Percentiles rank a stretch among this genome's conserved stretches.
phyloP scores from a whole-genome alignment of 495 filamentous ascomycete genomes.

The Pyrenula massariospora region DNA sequence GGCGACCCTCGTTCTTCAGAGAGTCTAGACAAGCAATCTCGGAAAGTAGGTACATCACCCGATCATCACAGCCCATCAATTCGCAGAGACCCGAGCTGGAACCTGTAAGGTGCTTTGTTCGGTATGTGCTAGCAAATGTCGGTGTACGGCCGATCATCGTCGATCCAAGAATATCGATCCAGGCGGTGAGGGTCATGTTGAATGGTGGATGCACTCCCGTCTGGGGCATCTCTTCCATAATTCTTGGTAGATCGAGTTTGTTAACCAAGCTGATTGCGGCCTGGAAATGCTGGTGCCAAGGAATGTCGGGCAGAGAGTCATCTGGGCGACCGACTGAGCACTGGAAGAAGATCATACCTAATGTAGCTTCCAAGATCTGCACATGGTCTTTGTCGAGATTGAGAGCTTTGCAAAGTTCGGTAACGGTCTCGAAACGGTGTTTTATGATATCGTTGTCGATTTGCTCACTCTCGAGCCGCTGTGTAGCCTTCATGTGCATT shows the following conservation, averaged over 20 bases:
- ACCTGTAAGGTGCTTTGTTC: slow-evolving; percentile 70
- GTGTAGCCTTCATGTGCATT: slow-evolving; percentile 81
- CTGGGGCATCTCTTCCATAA: slow-evolving; percentile 42
- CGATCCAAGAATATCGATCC: slow-evolving; percentile 94
- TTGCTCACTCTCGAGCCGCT: slow-evolving; percentile 54
- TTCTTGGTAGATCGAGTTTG: slow-evolving; percentile 67
- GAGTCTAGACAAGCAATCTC: slow-evolving; percentile 94
- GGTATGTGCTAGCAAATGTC: slow-evolving; percentile 81
- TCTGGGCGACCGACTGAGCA: slow-evolving; percentile 79
- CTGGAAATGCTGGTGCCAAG: slow-evolving; percentile 95
- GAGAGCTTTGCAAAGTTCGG: slow-evolving; percentile 74
- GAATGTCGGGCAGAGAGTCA: slow-evolving; percentile 83
- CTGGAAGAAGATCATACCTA: slow-evolving; percentile 97
- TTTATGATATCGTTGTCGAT: slow-evolving; percentile 89
- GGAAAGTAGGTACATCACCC: slow-evolving; percentile 95
- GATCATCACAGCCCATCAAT: slow-evolving; percentile 96
- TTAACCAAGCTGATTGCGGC: slow-evolving; percentile 72
- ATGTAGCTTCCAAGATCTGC: slow-evolving; percentile 82
- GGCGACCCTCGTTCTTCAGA: slow-evolving; percentile 65
- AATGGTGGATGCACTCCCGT: slow-evolving; percentile 60
- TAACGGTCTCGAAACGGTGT: slow-evolving; percentile 81
- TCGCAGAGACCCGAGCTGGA: slow-evolving; percentile 70
- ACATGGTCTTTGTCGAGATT: slow-evolving; percentile 69
- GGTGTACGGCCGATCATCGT: slow-evolving; percentile 84
- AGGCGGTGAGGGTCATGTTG: slow-evolving; percentile 89